Evolutionary conservation across 495 filamentous ascomycete genomes (phyloP).

Genomic region (Lepraria neglecta): DNA sequence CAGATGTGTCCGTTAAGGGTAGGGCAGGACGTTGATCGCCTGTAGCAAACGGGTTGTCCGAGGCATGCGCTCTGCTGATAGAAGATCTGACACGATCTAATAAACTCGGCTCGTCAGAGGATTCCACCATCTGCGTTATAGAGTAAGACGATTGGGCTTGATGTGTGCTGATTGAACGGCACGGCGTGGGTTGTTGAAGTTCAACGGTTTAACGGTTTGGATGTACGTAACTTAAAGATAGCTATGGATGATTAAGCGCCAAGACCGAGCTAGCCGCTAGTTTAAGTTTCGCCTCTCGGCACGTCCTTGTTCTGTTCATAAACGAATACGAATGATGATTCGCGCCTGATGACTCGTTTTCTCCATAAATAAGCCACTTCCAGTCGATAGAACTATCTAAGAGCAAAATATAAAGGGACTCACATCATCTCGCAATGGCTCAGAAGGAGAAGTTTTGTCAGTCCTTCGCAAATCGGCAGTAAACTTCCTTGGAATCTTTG

Average conservation of each 20-base stretch:
- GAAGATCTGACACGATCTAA: slow-evolving; percentile 56
- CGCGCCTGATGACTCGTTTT: neutral
- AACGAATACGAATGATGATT: slow-evolving; percentile 5
- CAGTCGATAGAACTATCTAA: neutral
- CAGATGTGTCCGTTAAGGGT: slow-evolving; percentile 34
- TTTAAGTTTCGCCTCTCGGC: neutral
- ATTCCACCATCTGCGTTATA: slow-evolving; percentile 57
- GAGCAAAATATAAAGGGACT: neutral
- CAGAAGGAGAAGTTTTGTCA: no score
- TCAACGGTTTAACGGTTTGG: neutral
- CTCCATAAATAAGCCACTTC: neutral
- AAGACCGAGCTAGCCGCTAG: slow-evolving; percentile 1
- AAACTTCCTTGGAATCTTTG: neutral
- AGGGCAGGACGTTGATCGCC: slow-evolving; percentile 24
- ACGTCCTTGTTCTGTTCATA: neutral
- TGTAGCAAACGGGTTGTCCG: slow-evolving; percentile 34
- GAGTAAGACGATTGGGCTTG: slow-evolving; percentile 3
- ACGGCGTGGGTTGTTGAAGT: neutral
- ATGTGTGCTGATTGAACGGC: slow-evolving; percentile 9
- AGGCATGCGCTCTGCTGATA: slow-evolving; percentile 50
- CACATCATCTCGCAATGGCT: neutral
- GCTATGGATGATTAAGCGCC: neutral
- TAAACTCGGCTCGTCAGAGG: slow-evolving; percentile 46
- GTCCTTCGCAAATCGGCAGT: neutral
- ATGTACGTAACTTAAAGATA: neutral